phyloP scores from a whole-genome alignment of 371 early-diverging fungal species.

The Actinomucor elegans region DNA sequence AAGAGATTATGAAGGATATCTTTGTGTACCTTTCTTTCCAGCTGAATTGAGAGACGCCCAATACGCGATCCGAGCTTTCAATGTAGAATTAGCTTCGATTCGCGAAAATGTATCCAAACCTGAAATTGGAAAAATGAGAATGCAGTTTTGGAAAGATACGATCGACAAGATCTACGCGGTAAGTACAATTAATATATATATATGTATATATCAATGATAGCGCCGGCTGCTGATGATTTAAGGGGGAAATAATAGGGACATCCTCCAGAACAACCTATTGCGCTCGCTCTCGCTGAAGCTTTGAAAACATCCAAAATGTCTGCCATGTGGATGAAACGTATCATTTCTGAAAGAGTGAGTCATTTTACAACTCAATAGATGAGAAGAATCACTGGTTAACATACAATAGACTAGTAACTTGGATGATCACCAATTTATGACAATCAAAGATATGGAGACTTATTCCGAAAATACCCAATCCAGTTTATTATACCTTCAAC shows the following conservation, averaged over 20 bases:
- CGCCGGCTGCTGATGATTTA: neutral
- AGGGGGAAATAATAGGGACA: slow-evolving; percentile 41
- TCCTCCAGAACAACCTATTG: slow-evolving; percentile 77
- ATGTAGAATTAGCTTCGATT: slow-evolving; percentile 81
- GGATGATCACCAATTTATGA: slow-evolving; percentile 67
- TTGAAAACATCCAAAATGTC: slow-evolving; percentile 54
- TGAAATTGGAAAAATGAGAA: slow-evolving; percentile 76
- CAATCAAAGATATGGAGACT: slow-evolving; percentile 76
- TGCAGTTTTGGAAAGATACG: slow-evolving; percentile 83
- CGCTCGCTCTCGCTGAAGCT: slow-evolving; percentile 54
- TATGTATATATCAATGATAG: neutral
- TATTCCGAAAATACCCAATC: slow-evolving; percentile 90
- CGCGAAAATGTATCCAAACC: slow-evolving; percentile 72
- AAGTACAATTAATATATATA: neutral
- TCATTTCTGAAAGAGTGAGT: slow-evolving; percentile 72
- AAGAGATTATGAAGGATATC: slow-evolving; percentile 78
- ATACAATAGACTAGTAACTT: slow-evolving; percentile 61
- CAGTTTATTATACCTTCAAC: slow-evolving; percentile 80
- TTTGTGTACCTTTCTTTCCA: slow-evolving; percentile 77
- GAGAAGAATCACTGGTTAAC: neutral
- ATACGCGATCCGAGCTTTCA: slow-evolving; percentile 86
- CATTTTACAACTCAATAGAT: neutral
- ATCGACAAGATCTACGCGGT: slow-evolving; percentile 72
- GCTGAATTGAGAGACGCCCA: slow-evolving; percentile 55
- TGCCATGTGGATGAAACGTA: slow-evolving; percentile 67